Evolutionary conservation across 1,139 yeast genomes (phyloP).

Genomic region (Scheffersomyces segobiensis): DNA sequence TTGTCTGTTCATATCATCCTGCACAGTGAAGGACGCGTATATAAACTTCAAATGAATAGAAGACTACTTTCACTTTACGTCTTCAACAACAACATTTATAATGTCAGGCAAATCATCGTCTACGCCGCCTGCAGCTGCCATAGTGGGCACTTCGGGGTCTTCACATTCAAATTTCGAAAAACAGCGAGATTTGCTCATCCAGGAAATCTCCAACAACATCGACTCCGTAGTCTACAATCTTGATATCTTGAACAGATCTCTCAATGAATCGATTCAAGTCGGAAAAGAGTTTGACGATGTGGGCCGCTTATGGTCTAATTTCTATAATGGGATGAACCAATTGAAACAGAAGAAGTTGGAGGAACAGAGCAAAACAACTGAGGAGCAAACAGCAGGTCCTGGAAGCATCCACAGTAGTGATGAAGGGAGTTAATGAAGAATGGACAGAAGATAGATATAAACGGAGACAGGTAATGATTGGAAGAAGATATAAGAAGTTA

Average conservation of each 20-base stretch:
- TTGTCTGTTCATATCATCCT: not conserved
- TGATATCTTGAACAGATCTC: conserved; percentile 42
- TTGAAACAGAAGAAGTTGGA: conserved; percentile 16
- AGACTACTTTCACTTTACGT: not conserved
- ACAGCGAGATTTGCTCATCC: conserved; percentile 45
- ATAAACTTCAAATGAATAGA: not conserved
- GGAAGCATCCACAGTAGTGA: conserved; percentile 10
- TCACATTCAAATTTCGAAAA: conserved; percentile 31
- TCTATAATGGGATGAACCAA: conserved; percentile 38
- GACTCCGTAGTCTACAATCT: conserved; percentile 44
- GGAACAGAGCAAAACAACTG: conserved; percentile 4
- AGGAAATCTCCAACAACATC: conserved; percentile 41
- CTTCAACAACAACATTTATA: not conserved
- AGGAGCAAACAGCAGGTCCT: conserved; percentile 1
- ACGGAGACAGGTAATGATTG: too few species aligned
- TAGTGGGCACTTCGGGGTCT: not conserved
- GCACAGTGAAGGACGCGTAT: not conserved
- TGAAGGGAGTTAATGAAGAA: conserved; percentile 1
- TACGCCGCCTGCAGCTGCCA: not conserved
- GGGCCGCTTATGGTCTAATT: conserved; percentile 44
- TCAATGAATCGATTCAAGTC: conserved; percentile 43
- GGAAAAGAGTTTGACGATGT: conserved; percentile 50
- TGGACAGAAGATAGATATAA: too few species aligned
- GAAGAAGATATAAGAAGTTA: not conserved
- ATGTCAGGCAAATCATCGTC: not conserved